Base-by-base conservation (phyloP, 345 rosid genomes). In the Odontarrhena argentea region DNA sequence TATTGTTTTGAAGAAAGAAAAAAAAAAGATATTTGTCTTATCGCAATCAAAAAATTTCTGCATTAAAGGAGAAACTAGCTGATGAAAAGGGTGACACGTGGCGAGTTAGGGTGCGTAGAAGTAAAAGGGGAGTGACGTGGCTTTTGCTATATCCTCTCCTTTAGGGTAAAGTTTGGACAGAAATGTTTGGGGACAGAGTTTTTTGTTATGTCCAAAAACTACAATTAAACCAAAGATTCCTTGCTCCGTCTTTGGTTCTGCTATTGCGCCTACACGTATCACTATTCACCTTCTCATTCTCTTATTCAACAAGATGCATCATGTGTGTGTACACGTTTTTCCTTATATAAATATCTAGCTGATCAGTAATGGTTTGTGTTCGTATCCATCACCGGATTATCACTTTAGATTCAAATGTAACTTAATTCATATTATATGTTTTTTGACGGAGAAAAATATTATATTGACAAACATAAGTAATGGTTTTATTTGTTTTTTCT, bases 81-180 rank as follows among this genome's bases (percentile, higher is more conserved):
- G 62, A 36, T 54, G 62, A 28, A 56, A 5, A 54, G 40, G 10
- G 49, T 1, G 65, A 28, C 30, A 71, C 70, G 70, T 63, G 64
- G 69, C 15, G 65, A 63, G 69, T 32, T 55, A 55, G 75, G 75
- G 75, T 63, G 64, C 69, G 9, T 55, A 5, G 58, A 5, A 71
- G 36, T 6, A 10, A 30, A 40, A 28, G 46, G 43, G 24, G 15
- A 22, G 36, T 55, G 58, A 63, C 64, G 75, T 71, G 75, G 64
- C 9, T 14, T 47, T 12, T 2, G 9, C 47, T 18, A 13, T 41
- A 26, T 63, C 70, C 37, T 55, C 44, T 63, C 65, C 41, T 60
- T 50, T 47, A 9, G 13, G 67, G 46, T 44, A 30, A 13, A 30
- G 52, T 61, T 61, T 61, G 47, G 62, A 70, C 68, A 44, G 2